Evolutionary conservation across 257 asterid species (phyloP), one percentile per base, ranked within the genome.

Genomic region (Scutellaria minor): DNA sequence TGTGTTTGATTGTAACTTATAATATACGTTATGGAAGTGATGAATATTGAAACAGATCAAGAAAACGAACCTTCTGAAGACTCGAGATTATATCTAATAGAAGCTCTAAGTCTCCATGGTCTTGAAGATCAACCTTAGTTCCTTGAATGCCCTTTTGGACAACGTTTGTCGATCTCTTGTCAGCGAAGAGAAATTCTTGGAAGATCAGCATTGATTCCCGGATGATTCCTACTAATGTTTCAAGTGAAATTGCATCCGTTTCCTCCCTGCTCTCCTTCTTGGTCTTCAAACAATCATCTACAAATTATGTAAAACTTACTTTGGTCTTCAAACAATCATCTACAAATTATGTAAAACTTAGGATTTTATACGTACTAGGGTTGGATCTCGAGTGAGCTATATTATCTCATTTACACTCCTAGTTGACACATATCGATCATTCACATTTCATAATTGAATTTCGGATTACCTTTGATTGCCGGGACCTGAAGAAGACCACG

Each of bases 401-500:
- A 18, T 18, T 18, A 18, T 24, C 27, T 24, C 27, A 2, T 24
- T 24, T 2, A 24, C 27, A 24, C 27, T 2, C 27, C 1, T 24
- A 24, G 18, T 18, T 18, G 18, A 46, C 58, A 45, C 1, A 14
- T 47, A 10, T 39, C 24, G 2, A 35, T 18, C 20, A 11, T 62
- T 56, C 5, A 31, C 37, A 31, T 31, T 31, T 31, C 37, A 31
- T 3, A 31, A 31, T 31, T 2, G 37, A 0, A 31, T 3, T 20
- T 57, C 6, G 37, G 11, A 54, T 67, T 39, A 89, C 98, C 98
- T 87, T 71, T 87, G 62, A 93, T 81, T 9, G 70, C 70, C 1
- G 98, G 98, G 73, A 88, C 93, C 13, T 93, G 93, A 61, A 93
- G 91, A 75, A 93, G 86, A 48, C 87, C 64, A 7, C 86, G 89